Percentiles rank a stretch among this genome's conserved stretches.
phyloP scores from a whole-genome alignment of 441 rosid species.

The Corymbia citriodora region DNA sequence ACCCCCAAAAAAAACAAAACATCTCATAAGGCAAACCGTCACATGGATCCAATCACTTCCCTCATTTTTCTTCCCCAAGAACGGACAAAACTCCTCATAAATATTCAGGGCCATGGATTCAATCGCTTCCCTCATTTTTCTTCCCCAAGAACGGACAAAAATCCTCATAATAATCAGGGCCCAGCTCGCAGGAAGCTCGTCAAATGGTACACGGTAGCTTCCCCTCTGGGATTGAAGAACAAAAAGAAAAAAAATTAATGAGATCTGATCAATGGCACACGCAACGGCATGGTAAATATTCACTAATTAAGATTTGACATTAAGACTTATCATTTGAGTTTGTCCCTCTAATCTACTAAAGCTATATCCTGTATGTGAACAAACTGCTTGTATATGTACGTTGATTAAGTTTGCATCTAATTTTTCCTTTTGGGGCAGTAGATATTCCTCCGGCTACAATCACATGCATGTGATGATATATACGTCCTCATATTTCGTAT shows the following conservation, averaged over 20 bases:
- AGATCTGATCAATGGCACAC: not conserved
- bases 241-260: not conserved
- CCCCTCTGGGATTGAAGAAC: not conserved
- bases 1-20: not conserved
- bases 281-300: not conserved
- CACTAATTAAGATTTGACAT: not conserved
- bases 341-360: not conserved
- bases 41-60: not conserved
- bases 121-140: not conserved
- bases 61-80: not conserved
- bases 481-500: not conserved
- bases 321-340: not conserved
- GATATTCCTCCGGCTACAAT: not conserved
- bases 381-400: not conserved
- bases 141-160: not conserved
- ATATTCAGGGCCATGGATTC: no score
- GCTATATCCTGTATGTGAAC: not conserved
- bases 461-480: not conserved
- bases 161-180: not conserved
- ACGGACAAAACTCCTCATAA: not conserved
- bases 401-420: no score
- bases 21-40: not conserved
- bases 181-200: not conserved
- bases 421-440: not conserved
- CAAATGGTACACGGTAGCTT: not conserved